Base-by-base conservation (phyloP, 495 filamentous ascomycete genomes). In the Cenococcum geophilum region DNA sequence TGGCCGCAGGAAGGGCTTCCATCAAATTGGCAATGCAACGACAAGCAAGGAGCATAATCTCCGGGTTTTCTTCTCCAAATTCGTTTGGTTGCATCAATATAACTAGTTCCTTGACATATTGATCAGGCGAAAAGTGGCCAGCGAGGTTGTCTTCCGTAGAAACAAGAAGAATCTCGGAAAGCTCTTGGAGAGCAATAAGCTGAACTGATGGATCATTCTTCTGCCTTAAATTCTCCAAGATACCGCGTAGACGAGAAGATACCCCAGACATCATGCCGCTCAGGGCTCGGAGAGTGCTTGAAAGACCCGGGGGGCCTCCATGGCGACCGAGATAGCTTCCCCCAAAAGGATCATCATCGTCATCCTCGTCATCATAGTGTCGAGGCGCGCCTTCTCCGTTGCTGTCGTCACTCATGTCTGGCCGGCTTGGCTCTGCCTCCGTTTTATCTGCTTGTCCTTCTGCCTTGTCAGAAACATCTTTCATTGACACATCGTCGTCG, bases 31-130 rank as follows among this genome's bases (percentile, higher is more conserved):
- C 95, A 51, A 99, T 84, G 73, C 89, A 97, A 51, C 95, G 88
- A 72, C 95, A 97, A 4, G 95, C 95, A 60, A 97, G 81, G 1
- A 97, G 85, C 92, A 97, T 97, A 66, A 97, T 96, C 73, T 99
- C 92, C 4, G 92, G 88, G 69, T 96, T 96, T 71, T 95, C 91
- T 65, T 92, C 89, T 20, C 89, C 91, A 54, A 83, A 82, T 27
- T 92, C 87, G 70, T 85, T 86, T 0, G 92, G 90, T 64, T 95
- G 87, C 93, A 99, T 97, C 66, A 99, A 76, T 0, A 80, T 73
- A 27, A 97, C 91, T 60, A 99, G 79, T 71, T 99, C 95, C 75
- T 97, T 97, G 55, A 97, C 89, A 66, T 93, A 97, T 16, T 86
- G 81, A 74, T 99, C 95, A 0, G 92, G 90, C 5, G 88, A 89